Evolutionary conservation across 148 eudicot genomes (phyloP), one percentile per base, ranked within the genome.

Genomic region (Polygonum aviculare): DNA sequence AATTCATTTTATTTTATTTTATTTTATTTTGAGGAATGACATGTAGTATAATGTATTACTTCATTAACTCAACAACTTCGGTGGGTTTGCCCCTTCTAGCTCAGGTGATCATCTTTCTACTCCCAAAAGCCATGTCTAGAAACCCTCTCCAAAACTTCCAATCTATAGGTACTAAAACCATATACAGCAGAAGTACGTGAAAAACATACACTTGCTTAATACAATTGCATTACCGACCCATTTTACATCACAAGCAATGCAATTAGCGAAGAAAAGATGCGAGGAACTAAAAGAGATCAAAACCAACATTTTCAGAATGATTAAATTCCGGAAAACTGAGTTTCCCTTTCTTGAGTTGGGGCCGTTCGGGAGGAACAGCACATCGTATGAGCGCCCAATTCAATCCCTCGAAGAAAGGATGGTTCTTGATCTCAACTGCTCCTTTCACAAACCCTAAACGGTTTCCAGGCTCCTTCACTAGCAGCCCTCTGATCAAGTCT

Each of bases 351-450:
- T 70, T 18, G 22, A 78, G 18, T 74, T 73, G 81, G 3, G 95
- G 93, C 74, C 88, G 80, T 80, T 90, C 95, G 2, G 97, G 95
- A 33, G 93, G 95, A 6, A 83, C 81, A 39, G 89, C 89, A 78
- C 93, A 87, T 3, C 95, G 86, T 57, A 93, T 85, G 81, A 93
- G 57, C 38, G 95, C 97, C 93, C 95, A 93, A 75, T 93, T 93
- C 65, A 93, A 54, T 33, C 91, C 93, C 77, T 93, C 89, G 15
- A 93, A 93, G 77, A 90, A 93, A 1, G 85, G 84, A 63, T 93
- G 95, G 76, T 87, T 88, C 79, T 89, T 93, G 54, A 93, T 84
- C 81, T 90, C 97, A 12, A 86, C 84, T 11, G 97, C 93, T 6
- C 95, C 97, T 81, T 86, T 87, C 3, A 78, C 81, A 75, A 83